phyloP scores from a whole-genome alignment of 306 rosid genomes.

The Chamaecrista fasciculata region DNA sequence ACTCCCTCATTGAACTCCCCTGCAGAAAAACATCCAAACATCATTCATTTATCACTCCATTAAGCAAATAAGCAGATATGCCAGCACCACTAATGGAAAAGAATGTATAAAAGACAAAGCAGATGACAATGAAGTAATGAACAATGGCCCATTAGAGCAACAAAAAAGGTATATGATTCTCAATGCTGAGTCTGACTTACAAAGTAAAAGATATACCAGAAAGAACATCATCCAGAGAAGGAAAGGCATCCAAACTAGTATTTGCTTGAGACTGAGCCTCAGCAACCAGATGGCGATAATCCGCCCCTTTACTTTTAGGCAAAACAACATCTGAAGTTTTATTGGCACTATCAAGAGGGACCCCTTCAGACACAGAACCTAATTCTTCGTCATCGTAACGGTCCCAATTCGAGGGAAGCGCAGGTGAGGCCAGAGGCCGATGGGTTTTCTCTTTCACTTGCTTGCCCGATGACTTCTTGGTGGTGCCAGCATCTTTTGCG shows the following conservation, averaged over 20 bases:
- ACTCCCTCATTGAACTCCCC: slow-evolving; percentile 65
- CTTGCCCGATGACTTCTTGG: slow-evolving; percentile 42
- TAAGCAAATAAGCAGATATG: not conserved
- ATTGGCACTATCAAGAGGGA: slow-evolving; percentile 20
- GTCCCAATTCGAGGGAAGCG: slow-evolving; percentile 75
- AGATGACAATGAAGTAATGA: not conserved
- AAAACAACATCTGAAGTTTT: slow-evolving; percentile 42
- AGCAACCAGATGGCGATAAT: slow-evolving; percentile 56
- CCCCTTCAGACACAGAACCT: slow-evolving; percentile 30
- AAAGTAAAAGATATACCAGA: slow-evolving; percentile 45
- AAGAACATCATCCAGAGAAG: slow-evolving; percentile 54
- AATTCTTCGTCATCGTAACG: slow-evolving; percentile 61
- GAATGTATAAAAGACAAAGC: not conserved
- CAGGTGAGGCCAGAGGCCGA: slow-evolving; percentile 32
- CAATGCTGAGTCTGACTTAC: not conserved
- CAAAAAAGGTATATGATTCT: not conserved
- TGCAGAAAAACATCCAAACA: slow-evolving; percentile 30
- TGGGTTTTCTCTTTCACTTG: slow-evolving; percentile 40
- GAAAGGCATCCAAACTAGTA: slow-evolving; percentile 32
- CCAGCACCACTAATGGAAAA: not conserved
- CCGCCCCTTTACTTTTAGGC: slow-evolving; percentile 82
- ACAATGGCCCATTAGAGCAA: not conserved
- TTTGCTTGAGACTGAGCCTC: slow-evolving; percentile 63
- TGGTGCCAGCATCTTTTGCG: slow-evolving; percentile 23
- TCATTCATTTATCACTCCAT: not conserved